phyloP scores from a whole-genome alignment of 2,329 filamentous ascomycete species.

The Aspergillus intermedius region DNA sequence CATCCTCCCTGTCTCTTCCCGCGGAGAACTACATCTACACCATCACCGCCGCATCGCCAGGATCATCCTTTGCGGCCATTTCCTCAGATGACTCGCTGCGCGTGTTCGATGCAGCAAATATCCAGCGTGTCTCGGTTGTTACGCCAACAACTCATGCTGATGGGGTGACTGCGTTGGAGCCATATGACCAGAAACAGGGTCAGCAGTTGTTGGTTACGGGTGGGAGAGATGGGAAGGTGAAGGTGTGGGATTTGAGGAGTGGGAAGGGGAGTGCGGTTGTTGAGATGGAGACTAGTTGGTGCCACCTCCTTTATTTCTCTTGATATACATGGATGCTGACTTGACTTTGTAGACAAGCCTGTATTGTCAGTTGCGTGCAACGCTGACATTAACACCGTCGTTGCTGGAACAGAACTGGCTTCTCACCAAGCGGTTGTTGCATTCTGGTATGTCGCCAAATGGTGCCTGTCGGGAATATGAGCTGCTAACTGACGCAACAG shows the following conservation, averaged over 20 bases:
- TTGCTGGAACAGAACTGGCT: slow-evolving; percentile 50
- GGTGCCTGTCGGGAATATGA: slow-evolving; percentile 2
- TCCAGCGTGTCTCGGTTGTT: slow-evolving; percentile 25
- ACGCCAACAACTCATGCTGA: slow-evolving; percentile 25
- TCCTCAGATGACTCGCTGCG: slow-evolving; percentile 42
- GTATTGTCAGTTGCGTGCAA: slow-evolving; percentile 50
- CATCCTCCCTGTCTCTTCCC: slow-evolving; percentile 34
- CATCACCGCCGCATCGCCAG: slow-evolving; percentile 24
- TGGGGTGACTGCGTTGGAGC: slow-evolving; percentile 34
- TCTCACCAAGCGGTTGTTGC: slow-evolving; percentile 37
- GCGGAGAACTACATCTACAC: slow-evolving; percentile 40
- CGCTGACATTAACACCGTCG: slow-evolving; percentile 42
- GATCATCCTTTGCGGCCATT: slow-evolving; percentile 34
- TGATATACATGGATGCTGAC: slow-evolving; percentile 1
- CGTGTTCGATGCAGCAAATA: slow-evolving; percentile 31
- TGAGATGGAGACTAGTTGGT: slow-evolving; percentile 23
- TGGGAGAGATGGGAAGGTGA: slow-evolving; percentile 37
- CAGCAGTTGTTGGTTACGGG: slow-evolving; percentile 29
- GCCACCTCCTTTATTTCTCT: neutral
- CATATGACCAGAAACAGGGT: slow-evolving; percentile 15
- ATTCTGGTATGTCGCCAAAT: slow-evolving; percentile 31
- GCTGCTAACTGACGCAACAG: slow-evolving; percentile 28
- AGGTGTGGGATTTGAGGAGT: slow-evolving; percentile 35
- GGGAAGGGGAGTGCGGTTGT: slow-evolving; percentile 23
- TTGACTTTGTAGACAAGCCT: slow-evolving; percentile 38